These are phyloP conservation scores for Exophiala lecanii-corni DNA, from an alignment of 2,329 filamentous ascomycete species.

Conservation along the genomic window DNA sequence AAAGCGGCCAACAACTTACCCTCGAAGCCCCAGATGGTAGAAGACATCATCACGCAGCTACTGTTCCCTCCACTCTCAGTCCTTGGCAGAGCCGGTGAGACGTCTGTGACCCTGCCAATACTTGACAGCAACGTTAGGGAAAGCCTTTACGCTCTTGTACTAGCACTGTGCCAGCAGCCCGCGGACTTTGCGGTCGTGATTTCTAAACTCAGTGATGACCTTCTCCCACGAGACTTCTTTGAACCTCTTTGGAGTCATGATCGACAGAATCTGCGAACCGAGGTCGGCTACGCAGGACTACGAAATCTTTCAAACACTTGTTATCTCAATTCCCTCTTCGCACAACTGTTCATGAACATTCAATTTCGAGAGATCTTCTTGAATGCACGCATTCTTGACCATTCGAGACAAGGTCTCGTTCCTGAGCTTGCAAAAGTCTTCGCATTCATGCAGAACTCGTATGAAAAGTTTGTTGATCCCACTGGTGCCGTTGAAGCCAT, in stretches of 20 bases:
- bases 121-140: conserved; percentile 54
- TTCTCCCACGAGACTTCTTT: conserved; percentile 22
- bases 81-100: conserved; percentile 22
- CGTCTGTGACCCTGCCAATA: conserved; percentile 40
- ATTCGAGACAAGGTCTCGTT: conserved; percentile 62
- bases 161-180: conserved; percentile 50
- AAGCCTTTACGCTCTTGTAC: conserved; percentile 58
- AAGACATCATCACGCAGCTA: conserved; percentile 57
- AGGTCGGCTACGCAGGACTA: conserved; percentile 82
- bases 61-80: conserved; percentile 57
- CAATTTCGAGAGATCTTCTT: conserved; percentile 83
- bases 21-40: conserved; percentile 39
- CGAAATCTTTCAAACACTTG: conserved; percentile 92
- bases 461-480: conserved; percentile 69
- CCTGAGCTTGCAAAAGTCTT: conserved; percentile 77
- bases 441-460: conserved; percentile 77
- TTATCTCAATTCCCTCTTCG: conserved; percentile 91
- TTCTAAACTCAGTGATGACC: conserved; percentile 18
- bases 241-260: conserved; percentile 17
- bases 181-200: conserved; percentile 39
- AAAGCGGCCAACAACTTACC: conserved; percentile 12
- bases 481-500: conserved; percentile 68
- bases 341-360: conserved; percentile 93
- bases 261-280: conserved; percentile 53
- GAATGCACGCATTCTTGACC: conserved; percentile 49